A percentile compares a stretch with the other conserved stretches of the same genome.
Conservation (phyloP, 2,329 filamentous ascomycete species). For the Aspergillus melleus region DNA sequence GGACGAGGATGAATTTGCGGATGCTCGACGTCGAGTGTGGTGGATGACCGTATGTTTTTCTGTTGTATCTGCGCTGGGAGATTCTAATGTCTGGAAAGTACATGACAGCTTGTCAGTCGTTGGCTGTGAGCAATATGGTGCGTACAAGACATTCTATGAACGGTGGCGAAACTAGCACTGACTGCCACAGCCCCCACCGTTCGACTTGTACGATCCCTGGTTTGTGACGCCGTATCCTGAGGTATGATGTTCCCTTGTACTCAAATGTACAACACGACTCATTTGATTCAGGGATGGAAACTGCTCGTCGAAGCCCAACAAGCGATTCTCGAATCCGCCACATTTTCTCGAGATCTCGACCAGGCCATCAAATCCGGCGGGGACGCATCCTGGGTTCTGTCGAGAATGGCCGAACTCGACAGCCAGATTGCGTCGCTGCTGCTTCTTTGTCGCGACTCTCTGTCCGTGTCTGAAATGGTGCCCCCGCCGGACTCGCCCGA, state of each 20-base stretch:
- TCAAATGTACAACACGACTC: not conserved
- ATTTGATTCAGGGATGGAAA: constrained; percentile 21
- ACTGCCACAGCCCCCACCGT: constrained; percentile 16
- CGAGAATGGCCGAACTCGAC: constrained; percentile 22
- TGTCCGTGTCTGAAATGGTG: constrained; percentile 5
- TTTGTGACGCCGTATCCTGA: constrained; percentile 25
- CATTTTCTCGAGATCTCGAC: constrained; percentile 23
- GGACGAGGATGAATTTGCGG: constrained; percentile 21
- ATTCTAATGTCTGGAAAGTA: constrained; percentile 36
- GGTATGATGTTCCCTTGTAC: not conserved
- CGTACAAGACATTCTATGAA: constrained; percentile 7
- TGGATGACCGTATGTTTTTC: constrained; percentile 28
- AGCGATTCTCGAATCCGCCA: constrained; percentile 22
- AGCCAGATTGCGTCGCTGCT: constrained; percentile 18
- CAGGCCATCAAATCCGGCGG: constrained; percentile 8
- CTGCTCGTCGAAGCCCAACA: constrained; percentile 27
- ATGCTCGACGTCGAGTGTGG: constrained; percentile 27
- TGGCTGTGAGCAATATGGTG: constrained; percentile 54
- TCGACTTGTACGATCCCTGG: constrained; percentile 23
- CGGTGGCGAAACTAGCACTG: not conserved
- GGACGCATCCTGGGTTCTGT: constrained; percentile 15
- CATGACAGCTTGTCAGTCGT: constrained; percentile 51
- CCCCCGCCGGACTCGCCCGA: constrained; percentile 16
- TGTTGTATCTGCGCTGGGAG: not conserved
- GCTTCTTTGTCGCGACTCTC: constrained; percentile 10